Percentiles rank a stretch among this genome's conserved stretches.
Evolutionary conservation across 495 filamentous ascomycete species (phyloP).

Genomic region (Amorphotheca resinae): DNA sequence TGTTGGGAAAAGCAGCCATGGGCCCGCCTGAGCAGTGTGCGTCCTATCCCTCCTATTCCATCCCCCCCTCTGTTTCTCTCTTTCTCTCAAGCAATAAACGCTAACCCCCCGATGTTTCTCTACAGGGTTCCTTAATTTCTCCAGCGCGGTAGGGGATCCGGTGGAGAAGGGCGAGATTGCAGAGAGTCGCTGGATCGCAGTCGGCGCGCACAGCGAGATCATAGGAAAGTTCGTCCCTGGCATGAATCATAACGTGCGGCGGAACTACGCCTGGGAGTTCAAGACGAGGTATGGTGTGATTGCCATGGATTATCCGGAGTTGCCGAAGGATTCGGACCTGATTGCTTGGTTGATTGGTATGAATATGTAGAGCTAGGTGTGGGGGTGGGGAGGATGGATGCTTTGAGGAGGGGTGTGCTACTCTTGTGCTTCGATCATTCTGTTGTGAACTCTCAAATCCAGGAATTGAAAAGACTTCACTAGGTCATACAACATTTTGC

Average conservation of each 20-base stretch:
- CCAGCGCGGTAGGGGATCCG: slow-evolving; percentile 23
- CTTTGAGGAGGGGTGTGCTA: too few relatives aligned
- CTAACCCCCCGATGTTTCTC: not conserved
- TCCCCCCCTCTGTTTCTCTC: too few relatives aligned
- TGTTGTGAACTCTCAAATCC: too few relatives aligned
- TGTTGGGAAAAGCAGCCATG: slow-evolving; percentile 18
- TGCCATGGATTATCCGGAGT: slow-evolving; percentile 23
- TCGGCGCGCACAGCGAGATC: slow-evolving; percentile 21
- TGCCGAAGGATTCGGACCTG: slow-evolving; percentile 21
- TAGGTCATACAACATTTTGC: too few relatives aligned
- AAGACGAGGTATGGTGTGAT: slow-evolving; percentile 21
- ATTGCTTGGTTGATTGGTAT: slow-evolving; percentile 22
- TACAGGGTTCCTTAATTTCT: slow-evolving; percentile 23
- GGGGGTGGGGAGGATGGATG: not conserved
- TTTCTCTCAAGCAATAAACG: too few relatives aligned
- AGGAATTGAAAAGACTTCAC: too few relatives aligned
- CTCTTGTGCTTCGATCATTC: too few relatives aligned
- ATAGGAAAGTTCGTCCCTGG: slow-evolving; percentile 20
- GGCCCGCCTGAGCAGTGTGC: not conserved
- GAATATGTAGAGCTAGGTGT: slow-evolving; percentile 18
- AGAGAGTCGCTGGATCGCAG: slow-evolving; percentile 24
- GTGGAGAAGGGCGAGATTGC: slow-evolving; percentile 23
- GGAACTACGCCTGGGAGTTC: slow-evolving; percentile 9
- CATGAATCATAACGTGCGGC: slow-evolving; percentile 19
- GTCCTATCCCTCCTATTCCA: not conserved